These are phyloP conservation scores for Scopulariopsis brevicaulis DNA, from an alignment of 2,329 filamentous ascomycete genomes.

Conservation along the genomic window DNA sequence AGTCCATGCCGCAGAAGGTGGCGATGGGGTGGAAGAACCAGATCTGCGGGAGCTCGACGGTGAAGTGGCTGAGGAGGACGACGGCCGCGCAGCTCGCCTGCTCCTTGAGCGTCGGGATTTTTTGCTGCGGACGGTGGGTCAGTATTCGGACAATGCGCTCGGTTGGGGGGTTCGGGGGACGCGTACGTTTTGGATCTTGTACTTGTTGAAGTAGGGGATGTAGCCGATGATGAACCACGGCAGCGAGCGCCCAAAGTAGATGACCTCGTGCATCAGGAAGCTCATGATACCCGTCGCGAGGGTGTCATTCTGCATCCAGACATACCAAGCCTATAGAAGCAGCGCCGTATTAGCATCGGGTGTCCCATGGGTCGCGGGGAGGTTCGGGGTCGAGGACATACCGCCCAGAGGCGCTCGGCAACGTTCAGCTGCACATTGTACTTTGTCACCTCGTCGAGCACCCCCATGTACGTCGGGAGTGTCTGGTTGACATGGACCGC, in stretches of 20 bases:
- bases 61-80: conserved; percentile 91
- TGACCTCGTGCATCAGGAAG: conserved; percentile 83
- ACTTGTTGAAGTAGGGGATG: conserved; percentile 80
- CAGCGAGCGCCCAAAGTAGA: conserved; percentile 87
- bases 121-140: conserved; percentile 24
- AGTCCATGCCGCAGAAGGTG: conserved; percentile 81
- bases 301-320: conserved; percentile 95
- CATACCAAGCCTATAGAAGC: conserved; percentile 63
- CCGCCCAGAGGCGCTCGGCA: conserved; percentile 80
- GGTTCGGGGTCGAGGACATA: conserved; percentile 26
- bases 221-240: conserved; percentile 90
- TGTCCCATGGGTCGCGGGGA: background rate
- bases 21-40: conserved; percentile 98
- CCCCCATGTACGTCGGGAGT: conserved; percentile 36
- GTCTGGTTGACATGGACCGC: conserved; percentile 33
- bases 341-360: background rate
- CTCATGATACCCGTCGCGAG: conserved; percentile 97
- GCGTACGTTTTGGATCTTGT: conserved; percentile 83
- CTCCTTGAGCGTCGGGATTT: conserved; percentile 85
- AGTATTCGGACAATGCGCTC: background rate
- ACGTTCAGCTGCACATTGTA: conserved; percentile 81
- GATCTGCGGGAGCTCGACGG: conserved; percentile 95
- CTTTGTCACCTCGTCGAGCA: conserved; percentile 53
- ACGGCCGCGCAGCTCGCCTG: conserved; percentile 91
- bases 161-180: background rate